Evolutionary conservation across 2,329 filamentous ascomycete genomes (phyloP), one percentile per base, ranked within the genome.

Genomic region (Alternaria arbusti): DNA sequence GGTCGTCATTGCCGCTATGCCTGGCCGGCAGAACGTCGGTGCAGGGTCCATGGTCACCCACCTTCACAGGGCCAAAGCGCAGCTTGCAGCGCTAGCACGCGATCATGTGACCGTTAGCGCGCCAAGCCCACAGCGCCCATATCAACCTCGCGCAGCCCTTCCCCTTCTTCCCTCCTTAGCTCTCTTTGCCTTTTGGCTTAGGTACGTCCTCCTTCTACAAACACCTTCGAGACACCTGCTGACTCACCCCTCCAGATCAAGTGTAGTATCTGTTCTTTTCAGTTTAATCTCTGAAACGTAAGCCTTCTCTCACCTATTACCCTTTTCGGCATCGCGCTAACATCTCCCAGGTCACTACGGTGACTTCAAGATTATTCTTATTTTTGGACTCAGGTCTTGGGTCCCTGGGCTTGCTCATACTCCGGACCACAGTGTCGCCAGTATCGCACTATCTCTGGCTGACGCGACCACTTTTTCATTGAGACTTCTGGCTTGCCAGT

Each of bases 371-470:
- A 32, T 51, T 51, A 51, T 51, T 26, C 47, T 25, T 43, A 44
- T 54, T 55, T 55, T 55, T 55, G 52, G 6, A 44, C 11, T 17
- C 7, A 2, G 52, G 52, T 26, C 5, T 11, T 44, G 20, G 25
- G 52, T 55, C 52, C 43, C 51, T 55, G 52, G 52, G 52, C 52
- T 55, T 55, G 52, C 52, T 55, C 52, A 55, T 44, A 44, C 36
- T 55, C 15, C 20, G 15, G 9, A 40, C 36, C 52, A 55, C 23
- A 44, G 52, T 55, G 52, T 22, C 52, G 15, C 36, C 25, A 15
- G 10, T 55, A 44, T 55, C 26, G 10, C 52, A 55, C 52, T 20
- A 28, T 15, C 36, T 44, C 10, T 10, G 40, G 52, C n/a, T 44
- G 52, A 22, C 52, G 52, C 22, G 52, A 40, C 15, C 25, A 49